phyloP scores from a whole-genome alignment of 2,329 filamentous ascomycete genomes.

The Paraphaeosphaeria minitans region DNA sequence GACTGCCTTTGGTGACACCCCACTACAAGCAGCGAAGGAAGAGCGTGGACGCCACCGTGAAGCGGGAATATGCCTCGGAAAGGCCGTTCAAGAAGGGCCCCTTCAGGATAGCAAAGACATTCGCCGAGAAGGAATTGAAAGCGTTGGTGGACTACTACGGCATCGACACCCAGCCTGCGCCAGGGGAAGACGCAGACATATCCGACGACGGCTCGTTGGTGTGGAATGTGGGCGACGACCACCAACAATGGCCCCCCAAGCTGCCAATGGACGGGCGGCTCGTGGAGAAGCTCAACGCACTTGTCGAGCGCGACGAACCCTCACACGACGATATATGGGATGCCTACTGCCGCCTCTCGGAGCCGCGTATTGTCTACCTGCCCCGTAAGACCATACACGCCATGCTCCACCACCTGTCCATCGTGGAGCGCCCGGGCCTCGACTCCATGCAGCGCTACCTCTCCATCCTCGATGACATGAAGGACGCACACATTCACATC shows the following conservation, averaged over 20 bases:
- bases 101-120: slow-evolving; percentile 32
- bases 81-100: slow-evolving; percentile 21
- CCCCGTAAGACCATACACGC: slow-evolving; percentile 60
- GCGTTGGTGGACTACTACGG: slow-evolving; percentile 57
- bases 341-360: slow-evolving; percentile 58
- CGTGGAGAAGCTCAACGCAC: slow-evolving; percentile 40
- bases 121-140: slow-evolving; percentile 51
- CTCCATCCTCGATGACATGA: slow-evolving; percentile 81
- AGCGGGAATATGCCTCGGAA: slow-evolving; percentile 15
- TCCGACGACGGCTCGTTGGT: slow-evolving; percentile 35
- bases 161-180: slow-evolving; percentile 27
- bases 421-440: slow-evolving; percentile 59
- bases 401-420: slow-evolving; percentile 71
- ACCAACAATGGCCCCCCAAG: slow-evolving; percentile 41
- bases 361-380: slow-evolving; percentile 60
- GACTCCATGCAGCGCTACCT: slow-evolving; percentile 80
- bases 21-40: slow-evolving; percentile 28
- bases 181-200: slow-evolving; percentile 35
- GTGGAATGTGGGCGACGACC: slow-evolving; percentile 40
- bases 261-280: slow-evolving; percentile 42
- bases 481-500: slow-evolving; percentile 72
- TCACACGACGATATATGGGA: slow-evolving; percentile 57
- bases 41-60: slow-evolving; percentile 14
- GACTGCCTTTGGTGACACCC: slow-evolving; percentile 8
- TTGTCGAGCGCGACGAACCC: slow-evolving; percentile 51